Base-by-base conservation (phyloP, 768 basidiomycete genomes). In the Boletus huronensis region DNA sequence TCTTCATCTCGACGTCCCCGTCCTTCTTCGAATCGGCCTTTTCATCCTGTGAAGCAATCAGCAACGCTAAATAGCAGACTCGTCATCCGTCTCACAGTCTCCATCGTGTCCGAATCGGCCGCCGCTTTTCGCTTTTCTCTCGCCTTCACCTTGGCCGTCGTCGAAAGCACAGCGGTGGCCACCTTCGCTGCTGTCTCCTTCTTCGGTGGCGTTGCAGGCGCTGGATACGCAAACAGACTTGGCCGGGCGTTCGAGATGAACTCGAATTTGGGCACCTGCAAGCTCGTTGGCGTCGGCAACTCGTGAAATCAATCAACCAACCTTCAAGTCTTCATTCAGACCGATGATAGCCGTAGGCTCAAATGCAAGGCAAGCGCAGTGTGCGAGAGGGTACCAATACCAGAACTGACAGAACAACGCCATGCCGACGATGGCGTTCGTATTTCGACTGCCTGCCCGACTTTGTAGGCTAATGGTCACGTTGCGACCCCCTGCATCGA, bases 331-430 rank as follows among this genome's bases (percentile, higher is more conserved):
- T 57, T 81, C 86, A 63, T 93, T 88, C 54, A 98, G 72, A 29
- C 93, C 96, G 63, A 99, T 93, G 52, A 99, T 87, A 9, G 88
- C 94, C 14, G 97, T 99, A 3, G 97, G 95, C 52, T 92, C 88
- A 72, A 99, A 98, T 2, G 95, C 88, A 59, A 99, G 75, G 63
- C 88, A 90, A 16, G 90, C 88, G 58, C 90, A 93, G 65, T 98
- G 95, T 14, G 94, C 93, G 26, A 98, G 77, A 32, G 97, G 97
- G 74, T 95, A 99, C 97, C 97, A 99, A 70, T 98, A 98, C 97
- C 97, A 99, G 75, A 99, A 98, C 71, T 99, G 97, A 65, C 90
- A 91, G 77, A 99, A 99, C 68, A 99, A 74, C 17, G 90, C 85
- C 89, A 98, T 94, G n/a, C 97, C 97, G 32, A 98, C 93, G 58